These are phyloP conservation scores for Mallotus japonicus DNA, from an alignment of 441 rosid species.

Conservation along the genomic window DNA sequence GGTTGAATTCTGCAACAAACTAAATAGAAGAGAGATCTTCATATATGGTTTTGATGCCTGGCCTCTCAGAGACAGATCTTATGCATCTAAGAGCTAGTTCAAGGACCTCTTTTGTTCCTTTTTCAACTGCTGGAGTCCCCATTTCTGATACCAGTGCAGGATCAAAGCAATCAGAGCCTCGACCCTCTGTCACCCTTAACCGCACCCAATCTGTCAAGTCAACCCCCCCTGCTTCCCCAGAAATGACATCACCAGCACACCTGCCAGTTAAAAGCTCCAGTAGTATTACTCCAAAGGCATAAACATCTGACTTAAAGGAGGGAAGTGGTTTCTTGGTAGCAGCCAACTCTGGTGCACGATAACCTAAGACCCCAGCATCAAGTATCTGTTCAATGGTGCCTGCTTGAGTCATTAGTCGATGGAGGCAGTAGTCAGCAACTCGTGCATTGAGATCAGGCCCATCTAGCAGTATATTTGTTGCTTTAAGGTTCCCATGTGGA, in stretches of 20 bases:
- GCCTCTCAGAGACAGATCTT: conserved; percentile 82
- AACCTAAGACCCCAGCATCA: conserved; percentile 94
- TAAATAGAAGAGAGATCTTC: conserved; percentile 96
- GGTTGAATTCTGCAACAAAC: conserved; percentile 12
- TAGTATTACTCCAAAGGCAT: conserved; percentile 84
- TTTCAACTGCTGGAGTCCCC: conserved; percentile 55
- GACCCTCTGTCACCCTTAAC: conserved; percentile 69
- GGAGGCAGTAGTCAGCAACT: conserved; percentile 92
- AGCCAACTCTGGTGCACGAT: conserved; percentile 91
- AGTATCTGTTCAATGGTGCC: conserved; percentile 90
- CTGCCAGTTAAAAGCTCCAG: conserved; percentile 82
- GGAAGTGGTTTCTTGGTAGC: conserved; percentile 87
- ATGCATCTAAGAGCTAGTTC: conserved; percentile 78
- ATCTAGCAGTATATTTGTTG: conserved; percentile 75
- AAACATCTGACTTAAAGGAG: conserved; percentile 93
- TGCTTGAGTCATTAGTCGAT: conserved; percentile 94
- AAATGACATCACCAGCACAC: conserved; percentile 92
- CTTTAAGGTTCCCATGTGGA: conserved; percentile 96
- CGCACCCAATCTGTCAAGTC: conserved; percentile 88
- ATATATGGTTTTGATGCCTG: conserved; percentile 92
- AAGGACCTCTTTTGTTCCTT: conserved; percentile 92
- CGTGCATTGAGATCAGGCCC: conserved; percentile 93
- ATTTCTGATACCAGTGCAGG: conserved; percentile 53
- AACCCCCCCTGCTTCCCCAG: conserved; percentile 77
- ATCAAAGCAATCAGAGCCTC: conserved; percentile 68